Conservation (phyloP, 768 basidiomycete genomes). For the Termitomyces sp. region DNA sequence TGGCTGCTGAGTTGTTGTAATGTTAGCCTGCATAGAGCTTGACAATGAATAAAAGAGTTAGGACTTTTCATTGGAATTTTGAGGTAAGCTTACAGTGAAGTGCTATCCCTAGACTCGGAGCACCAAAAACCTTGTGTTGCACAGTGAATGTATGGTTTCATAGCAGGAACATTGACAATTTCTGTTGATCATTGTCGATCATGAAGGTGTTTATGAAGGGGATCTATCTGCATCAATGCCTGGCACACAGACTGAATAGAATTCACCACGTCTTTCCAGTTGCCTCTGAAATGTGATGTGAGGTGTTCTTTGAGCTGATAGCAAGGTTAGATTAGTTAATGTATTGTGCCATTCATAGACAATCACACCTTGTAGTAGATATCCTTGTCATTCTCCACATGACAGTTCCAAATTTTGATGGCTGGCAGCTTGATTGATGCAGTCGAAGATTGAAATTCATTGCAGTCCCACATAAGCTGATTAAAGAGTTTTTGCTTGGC, state of each 20-base stretch:
- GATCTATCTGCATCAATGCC: too few relatives aligned
- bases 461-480: conserved; percentile 15
- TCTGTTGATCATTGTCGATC: too few relatives aligned
- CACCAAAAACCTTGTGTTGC: too few relatives aligned
- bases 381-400: not conserved
- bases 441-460: not conserved
- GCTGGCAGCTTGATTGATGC: not conserved
- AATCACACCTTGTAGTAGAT: not conserved
- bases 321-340: not conserved
- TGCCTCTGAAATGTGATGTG: not conserved
- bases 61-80: too few relatives aligned
- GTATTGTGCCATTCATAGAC: not conserved
- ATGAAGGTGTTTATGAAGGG: too few relatives aligned
- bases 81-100: too few relatives aligned
- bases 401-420: not conserved
- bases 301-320: not conserved
- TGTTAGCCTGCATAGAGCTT: too few relatives aligned
- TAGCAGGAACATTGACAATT: too few relatives aligned
- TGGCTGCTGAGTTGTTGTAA: too few relatives aligned
- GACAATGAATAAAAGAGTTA: too few relatives aligned
- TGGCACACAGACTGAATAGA: not conserved
- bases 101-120: too few relatives aligned
- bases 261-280: not conserved
- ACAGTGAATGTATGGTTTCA: too few relatives aligned
- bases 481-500: conserved; percentile 19